Evolutionary conservation across 1,139 yeast genomes (phyloP), one percentile per base, ranked within the genome.

Genomic region (Zygoascus sp.): DNA sequence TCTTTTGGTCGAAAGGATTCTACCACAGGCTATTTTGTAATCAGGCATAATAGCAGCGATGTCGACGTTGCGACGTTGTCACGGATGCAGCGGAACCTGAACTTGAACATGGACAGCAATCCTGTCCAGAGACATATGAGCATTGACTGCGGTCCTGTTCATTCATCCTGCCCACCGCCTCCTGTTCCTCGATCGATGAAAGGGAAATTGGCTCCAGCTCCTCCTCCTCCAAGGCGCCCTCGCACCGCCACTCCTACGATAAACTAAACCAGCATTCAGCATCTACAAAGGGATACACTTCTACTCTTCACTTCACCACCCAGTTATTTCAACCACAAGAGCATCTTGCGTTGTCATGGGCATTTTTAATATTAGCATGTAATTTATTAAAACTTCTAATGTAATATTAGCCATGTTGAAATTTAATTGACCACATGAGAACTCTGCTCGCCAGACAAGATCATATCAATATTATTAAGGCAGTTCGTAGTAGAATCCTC

Each of bases 151-250:
- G 43, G 10, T 15, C 34, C 23, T 3, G 23, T 13, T 13, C 43
- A 23, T 10, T 25, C 46, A 5, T 28, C 35, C 11, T 34, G 42
- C 32, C 40, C 40, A 13, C 38, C 34, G 4, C 40, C 39, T 22
- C 44, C 44, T 16, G n/a, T 28, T 19, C 45, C 45, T n/a, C 16
- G 17, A n/a, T 30, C 41, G 22, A 16, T 30, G 17, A 19, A 17
- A 20, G 8, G 21, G 2, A 25, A 41, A 19, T 43, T 49, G 4
- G 41, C 50, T 11, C 52, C 57, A 7, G 55, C 57, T 1, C 54
- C 56, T 3, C 57, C 57, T 17, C 53, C 50, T 13, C 55, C 53
- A 6, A 35, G 53, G 20, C 39, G 36, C 37, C 37, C 37, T n/a
- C 21, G 45, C 27, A 37, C 45, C 2, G 23, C 35, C 17, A 34